These are phyloP conservation scores for Candida pseudofarinosa DNA, from an alignment of 805 yeast genomes.

Conservation along the genomic window DNA sequence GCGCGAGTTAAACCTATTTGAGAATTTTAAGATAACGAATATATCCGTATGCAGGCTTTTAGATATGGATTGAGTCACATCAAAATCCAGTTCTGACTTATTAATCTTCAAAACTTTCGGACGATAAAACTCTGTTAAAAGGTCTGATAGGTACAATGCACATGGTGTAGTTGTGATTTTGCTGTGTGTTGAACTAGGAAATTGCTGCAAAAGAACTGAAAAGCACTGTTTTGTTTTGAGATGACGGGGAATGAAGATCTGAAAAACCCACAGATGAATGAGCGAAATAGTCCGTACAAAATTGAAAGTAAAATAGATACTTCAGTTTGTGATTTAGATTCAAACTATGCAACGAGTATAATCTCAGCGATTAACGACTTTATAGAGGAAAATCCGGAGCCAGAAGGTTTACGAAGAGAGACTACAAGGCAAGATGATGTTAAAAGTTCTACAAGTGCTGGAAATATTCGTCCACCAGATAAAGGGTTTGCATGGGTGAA, in stretches of 20 bases:
- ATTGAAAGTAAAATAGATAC: neutral
- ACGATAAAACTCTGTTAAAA: neutral
- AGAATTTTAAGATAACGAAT: no score
- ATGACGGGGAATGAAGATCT: neutral
- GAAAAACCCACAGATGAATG: neutral
- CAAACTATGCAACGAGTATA: neutral
- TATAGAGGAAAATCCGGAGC: neutral
- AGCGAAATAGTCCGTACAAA: neutral
- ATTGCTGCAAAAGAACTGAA: neutral
- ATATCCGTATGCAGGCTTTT: no score
- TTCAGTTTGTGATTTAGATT: neutral
- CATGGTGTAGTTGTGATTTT: no score
- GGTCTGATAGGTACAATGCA: neutral
- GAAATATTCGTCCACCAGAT: slow-evolving; percentile 4
- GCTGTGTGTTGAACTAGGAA: no score
- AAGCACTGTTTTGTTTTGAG: neutral
- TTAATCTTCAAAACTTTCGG: neutral
- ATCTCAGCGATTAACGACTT: neutral
- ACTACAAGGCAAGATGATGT: neutral
- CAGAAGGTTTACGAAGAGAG: no score
- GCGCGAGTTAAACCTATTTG: no score
- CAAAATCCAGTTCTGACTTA: neutral
- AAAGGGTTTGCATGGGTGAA: slow-evolving; percentile 49
- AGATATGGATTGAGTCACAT: slow-evolving; percentile 1
- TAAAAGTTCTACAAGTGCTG: no score